Evolutionary conservation across 306 rosid species (phyloP).

Genomic region (Cyamopsis tetragonoloba): DNA sequence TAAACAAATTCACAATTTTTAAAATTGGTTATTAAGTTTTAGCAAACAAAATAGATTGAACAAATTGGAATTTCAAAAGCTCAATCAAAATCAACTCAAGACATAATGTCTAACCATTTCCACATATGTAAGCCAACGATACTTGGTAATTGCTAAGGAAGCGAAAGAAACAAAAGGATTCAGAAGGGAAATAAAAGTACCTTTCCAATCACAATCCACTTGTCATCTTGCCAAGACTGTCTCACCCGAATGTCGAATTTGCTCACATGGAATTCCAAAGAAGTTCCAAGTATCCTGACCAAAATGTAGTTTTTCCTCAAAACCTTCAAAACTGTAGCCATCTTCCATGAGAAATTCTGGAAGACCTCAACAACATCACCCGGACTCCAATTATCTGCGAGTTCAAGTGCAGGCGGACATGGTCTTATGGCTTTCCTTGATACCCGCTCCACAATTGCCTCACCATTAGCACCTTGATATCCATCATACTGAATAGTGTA

Average conservation of each 20-base stretch:
- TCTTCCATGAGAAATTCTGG: slow-evolving; percentile 70
- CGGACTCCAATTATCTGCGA: slow-evolving; percentile 50
- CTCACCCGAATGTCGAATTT: slow-evolving; percentile 68
- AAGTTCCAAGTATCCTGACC: slow-evolving; percentile 84
- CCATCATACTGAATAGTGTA: slow-evolving; percentile 72
- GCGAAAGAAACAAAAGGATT: background rate
- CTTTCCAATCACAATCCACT: slow-evolving; percentile 81
- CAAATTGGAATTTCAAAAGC: slow-evolving; percentile 13
- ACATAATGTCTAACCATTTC: background rate
- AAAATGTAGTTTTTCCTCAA: slow-evolving; percentile 47
- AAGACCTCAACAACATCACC: slow-evolving; percentile 86
- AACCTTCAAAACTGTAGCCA: slow-evolving; percentile 77
- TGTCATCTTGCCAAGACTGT: slow-evolving; percentile 75
- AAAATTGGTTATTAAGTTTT: background rate
- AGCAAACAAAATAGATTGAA: slow-evolving; percentile 7
- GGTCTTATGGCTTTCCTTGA: slow-evolving; percentile 72
- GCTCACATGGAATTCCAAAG: slow-evolving; percentile 58
- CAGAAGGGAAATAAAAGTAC: slow-evolving; percentile 32
- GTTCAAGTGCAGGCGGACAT: slow-evolving; percentile 60
- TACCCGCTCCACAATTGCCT: slow-evolving; percentile 52
- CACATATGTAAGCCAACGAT: background rate
- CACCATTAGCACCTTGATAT: slow-evolving; percentile 30
- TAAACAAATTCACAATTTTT: background rate
- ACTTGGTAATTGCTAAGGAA: slow-evolving; percentile 9
- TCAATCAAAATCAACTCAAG: slow-evolving; percentile 20